Conservation (phyloP, 148 eudicot genomes). For the Gaultheria prostrata region DNA sequence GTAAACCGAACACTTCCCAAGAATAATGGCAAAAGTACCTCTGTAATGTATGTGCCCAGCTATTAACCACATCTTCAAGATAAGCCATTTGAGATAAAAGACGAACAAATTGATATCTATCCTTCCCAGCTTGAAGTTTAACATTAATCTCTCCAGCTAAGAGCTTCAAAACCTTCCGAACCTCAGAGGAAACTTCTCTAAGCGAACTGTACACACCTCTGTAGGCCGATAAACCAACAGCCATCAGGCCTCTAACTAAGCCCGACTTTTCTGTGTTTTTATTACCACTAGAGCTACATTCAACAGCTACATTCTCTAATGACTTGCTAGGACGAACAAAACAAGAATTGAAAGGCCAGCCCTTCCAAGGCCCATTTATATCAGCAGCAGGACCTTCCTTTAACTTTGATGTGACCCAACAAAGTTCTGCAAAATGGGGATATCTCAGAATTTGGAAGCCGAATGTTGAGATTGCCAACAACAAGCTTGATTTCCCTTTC, state of each 20-base stretch:
- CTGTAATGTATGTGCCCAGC: slow-evolving; percentile 74
- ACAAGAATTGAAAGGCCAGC: slow-evolving; percentile 97
- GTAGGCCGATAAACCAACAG: slow-evolving; percentile 86
- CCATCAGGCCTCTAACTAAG: slow-evolving; percentile 76
- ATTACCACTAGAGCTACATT: slow-evolving; percentile 38
- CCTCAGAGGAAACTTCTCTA: slow-evolving; percentile 65
- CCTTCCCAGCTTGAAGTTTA: slow-evolving; percentile 76
- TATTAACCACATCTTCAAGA: slow-evolving; percentile 79
- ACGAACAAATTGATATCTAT: slow-evolving; percentile 54
- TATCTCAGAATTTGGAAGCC: slow-evolving; percentile 82
- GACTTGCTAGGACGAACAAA: slow-evolving; percentile 61
- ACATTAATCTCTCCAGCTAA: slow-evolving; percentile 57
- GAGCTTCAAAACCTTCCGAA: slow-evolving; percentile 76
- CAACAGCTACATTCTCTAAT: slow-evolving; percentile 33
- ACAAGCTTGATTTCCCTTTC: slow-evolving; percentile 64
- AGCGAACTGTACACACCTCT: slow-evolving; percentile 72
- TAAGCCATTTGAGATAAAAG: slow-evolving; percentile 90
- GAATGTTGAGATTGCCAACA: slow-evolving; percentile 55
- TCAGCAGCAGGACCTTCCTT: slow-evolving; percentile 80
- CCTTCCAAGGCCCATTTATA: slow-evolving; percentile 81
- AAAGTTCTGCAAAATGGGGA: slow-evolving; percentile 95
- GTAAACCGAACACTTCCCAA: not conserved
- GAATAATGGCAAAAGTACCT: slow-evolving; percentile 36
- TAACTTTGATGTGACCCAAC: slow-evolving; percentile 96
- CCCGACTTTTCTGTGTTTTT: slow-evolving; percentile 51